These are phyloP conservation scores for Climacium dendroides DNA, from an alignment of 225 moss, liverwort and hornwort species.

Conservation along the genomic window DNA sequence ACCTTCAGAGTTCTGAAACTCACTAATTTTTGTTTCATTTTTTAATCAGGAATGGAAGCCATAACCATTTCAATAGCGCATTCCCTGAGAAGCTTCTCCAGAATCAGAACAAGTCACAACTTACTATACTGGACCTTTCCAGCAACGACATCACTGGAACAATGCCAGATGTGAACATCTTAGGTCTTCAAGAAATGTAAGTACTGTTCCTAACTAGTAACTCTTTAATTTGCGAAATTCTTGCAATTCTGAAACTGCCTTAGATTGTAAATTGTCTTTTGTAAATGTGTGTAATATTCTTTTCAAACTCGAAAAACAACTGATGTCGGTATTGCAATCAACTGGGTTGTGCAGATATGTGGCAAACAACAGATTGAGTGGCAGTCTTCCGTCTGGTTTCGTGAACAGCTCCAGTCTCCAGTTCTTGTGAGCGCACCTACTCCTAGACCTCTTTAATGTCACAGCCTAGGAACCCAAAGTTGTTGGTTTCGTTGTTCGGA, in stretches of 20 bases:
- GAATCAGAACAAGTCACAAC: not conserved
- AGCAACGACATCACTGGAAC: not conserved
- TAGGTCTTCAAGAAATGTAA: conserved; percentile 1
- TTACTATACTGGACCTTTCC: conserved; percentile 7
- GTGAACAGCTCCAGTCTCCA: not conserved
- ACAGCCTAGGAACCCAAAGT: not conserved
- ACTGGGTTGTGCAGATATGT: not conserved
- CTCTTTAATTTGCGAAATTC: not conserved
- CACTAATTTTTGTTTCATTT: not conserved
- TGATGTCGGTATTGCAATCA: not conserved
- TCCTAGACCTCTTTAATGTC: not conserved
- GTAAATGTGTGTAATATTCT: not conserved
- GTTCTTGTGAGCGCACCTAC: not conserved
- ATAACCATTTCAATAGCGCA: not conserved
- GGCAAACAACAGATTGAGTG: conserved; percentile 2
- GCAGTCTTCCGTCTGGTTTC: not conserved
- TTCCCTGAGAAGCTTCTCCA: not conserved
- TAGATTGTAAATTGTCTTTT: not conserved
- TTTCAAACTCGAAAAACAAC: not conserved
- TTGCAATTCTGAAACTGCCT: not conserved
- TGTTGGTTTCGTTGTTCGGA: not conserved
- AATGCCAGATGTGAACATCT: not conserved
- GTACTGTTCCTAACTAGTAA: not conserved
- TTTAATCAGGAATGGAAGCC: conserved; percentile 14
- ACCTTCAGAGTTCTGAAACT: not conserved